phyloP scores from a whole-genome alignment of 2,329 filamentous ascomycete genomes.

The Monilinia polystroma region DNA sequence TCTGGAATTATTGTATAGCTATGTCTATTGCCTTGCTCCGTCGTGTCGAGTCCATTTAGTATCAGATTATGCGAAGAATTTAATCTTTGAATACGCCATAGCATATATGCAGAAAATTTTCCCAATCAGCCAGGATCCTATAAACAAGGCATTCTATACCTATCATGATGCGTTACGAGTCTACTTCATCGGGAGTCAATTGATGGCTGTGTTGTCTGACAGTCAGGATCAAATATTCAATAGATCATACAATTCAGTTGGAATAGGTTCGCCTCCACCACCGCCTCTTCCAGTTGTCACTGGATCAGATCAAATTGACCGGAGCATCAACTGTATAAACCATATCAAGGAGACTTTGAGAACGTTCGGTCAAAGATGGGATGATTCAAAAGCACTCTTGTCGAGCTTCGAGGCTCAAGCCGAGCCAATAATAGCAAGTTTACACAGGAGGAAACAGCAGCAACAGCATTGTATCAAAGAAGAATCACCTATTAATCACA shows the following conservation, averaged over 20 bases:
- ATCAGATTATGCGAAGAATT: slow-evolving; percentile 70
- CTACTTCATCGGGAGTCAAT: slow-evolving; percentile 69
- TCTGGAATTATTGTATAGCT: slow-evolving; percentile 86
- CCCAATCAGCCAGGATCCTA: slow-evolving; percentile 59
- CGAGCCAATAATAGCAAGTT: slow-evolving; percentile 38
- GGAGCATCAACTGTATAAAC: slow-evolving; percentile 56
- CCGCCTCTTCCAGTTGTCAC: slow-evolving; percentile 48
- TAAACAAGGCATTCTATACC: slow-evolving; percentile 68
- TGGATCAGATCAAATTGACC: slow-evolving; percentile 52
- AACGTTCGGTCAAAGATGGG: slow-evolving; percentile 60
- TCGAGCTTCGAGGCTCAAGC: slow-evolving; percentile 50
- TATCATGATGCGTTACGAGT: slow-evolving; percentile 86
- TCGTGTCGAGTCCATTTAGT: slow-evolving; percentile 71
- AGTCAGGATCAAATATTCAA: slow-evolving; percentile 57
- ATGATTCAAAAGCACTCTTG: slow-evolving; percentile 54
- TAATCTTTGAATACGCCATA: slow-evolving; percentile 84
- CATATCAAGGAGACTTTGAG: slow-evolving; percentile 54
- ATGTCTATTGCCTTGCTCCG: slow-evolving; percentile 83
- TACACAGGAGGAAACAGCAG: slow-evolving; percentile 46
- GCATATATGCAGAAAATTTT: slow-evolving; percentile 77
- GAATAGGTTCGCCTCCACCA: slow-evolving; percentile 49
- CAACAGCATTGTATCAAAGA: slow-evolving; percentile 27
- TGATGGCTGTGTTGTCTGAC: slow-evolving; percentile 59
- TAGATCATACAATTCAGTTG: slow-evolving; percentile 35
- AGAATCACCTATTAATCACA: slow-evolving; percentile 30